Base-by-base conservation (phyloP, 176 grass and related monocot genomes). In the Leersia perrieri region DNA sequence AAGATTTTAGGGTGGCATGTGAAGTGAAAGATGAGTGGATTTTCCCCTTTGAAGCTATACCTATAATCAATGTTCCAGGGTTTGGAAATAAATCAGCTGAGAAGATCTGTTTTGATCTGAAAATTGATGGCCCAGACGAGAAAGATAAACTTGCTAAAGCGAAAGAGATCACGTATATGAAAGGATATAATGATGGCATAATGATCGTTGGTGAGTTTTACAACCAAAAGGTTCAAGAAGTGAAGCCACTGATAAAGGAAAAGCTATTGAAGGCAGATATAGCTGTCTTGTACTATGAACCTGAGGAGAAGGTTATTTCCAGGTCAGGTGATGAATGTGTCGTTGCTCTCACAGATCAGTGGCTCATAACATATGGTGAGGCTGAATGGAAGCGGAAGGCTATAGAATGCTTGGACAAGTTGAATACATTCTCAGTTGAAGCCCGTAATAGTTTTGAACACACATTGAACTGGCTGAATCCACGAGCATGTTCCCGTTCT, bases 321-420 rank as follows among this genome's bases (percentile, higher is more conserved):
- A 84, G 94, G 42, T 97, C 94, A 18, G 94, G 94, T 28, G 90
- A 97, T 45, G 86, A 97, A 47, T 93, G 90, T 70, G 86, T 97
- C 3, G 90, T 93, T 41, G 94, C 90, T 63, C 68, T 97, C 2
- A 97, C 90, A n/a, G 86, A 93, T 55, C 94, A 97, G 69, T 97
- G 94, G 88, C 89, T 85, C 80, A 91, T 93, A 63, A 97, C 77
- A 57, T 97, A 97, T 69, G 90, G 94, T 84, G 88, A 93, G 79
- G 80, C 23, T 45, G 90, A 89, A 22, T 93, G 90, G 94, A 97
- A 87, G 79, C 76, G 75, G 25, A 68, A 76, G 79, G 94, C 94
- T 62, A 47, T 70, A 63, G 78, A 70, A 40, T 97, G 94, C 77
- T 82, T 97, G 73, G 63, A 66, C 2, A 68, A 29, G 4, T 93